These are phyloP conservation scores for Raphanus sativus DNA, from an alignment of 345 rosid genomes.

Conservation along the genomic window DNA sequence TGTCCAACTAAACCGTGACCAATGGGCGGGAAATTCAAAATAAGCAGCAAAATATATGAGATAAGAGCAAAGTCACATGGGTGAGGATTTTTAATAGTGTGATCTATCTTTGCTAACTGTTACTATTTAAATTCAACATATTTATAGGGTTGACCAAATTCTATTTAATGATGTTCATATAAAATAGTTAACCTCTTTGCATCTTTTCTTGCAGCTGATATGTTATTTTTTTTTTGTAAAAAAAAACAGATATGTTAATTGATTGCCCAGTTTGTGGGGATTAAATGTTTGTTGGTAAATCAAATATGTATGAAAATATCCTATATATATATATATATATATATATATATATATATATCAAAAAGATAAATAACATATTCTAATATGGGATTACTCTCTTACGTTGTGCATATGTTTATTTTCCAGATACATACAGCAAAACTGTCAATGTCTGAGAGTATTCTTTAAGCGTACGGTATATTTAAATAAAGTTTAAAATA, in stretches of 20 bases:
- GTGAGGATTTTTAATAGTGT: neutral
- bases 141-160: slow-evolving; percentile 25
- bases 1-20: slow-evolving; percentile 31
- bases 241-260: neutral
- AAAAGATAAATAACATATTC: too few species aligned
- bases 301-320: too few species aligned
- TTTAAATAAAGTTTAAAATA: neutral
- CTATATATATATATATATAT: too few species aligned
- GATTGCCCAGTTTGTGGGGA: slow-evolving; percentile 17
- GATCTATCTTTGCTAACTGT: slow-evolving; percentile 16
- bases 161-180: slow-evolving; percentile 12
- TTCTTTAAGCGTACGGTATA: neutral
- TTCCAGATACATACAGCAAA: too few species aligned
- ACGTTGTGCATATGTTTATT: too few species aligned
- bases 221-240: too few species aligned
- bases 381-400: too few species aligned
- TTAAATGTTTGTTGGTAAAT: neutral
- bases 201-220: neutral
- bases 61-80: slow-evolving; percentile 36
- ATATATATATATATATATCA: too few species aligned
- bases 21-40: slow-evolving; percentile 40
- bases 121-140: neutral
- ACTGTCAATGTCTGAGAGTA: neutral
- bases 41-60: slow-evolving; percentile 19
- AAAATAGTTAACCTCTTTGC: slow-evolving; percentile 13